phyloP scores from a whole-genome alignment of 352 stramenopile species.

The Hyaloperonospora brassicae region DNA sequence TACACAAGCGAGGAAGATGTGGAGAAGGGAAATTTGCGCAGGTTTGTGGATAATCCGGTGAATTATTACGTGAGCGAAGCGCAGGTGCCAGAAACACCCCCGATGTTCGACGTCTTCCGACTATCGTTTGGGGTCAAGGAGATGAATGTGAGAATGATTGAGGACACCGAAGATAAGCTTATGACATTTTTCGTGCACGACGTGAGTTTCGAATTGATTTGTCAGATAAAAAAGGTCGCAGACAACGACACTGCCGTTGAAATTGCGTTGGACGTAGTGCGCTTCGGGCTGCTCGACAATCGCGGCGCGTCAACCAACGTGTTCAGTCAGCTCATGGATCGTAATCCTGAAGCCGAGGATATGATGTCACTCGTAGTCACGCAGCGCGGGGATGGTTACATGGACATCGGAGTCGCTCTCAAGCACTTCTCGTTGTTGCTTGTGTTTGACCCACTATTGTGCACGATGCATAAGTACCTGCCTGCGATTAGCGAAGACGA shows the following conservation, averaged over 20 bases:
- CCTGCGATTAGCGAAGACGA: slow-evolving; percentile 62
- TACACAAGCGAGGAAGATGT: slow-evolving; percentile 36
- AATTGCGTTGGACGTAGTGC: slow-evolving; percentile 38
- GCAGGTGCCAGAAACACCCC: slow-evolving; percentile 26
- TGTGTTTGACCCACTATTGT: slow-evolving; percentile 69
- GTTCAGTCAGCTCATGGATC: slow-evolving; percentile 67
- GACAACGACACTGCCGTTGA: slow-evolving; percentile 36
- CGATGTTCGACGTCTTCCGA: slow-evolving; percentile 52
- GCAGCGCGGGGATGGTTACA: slow-evolving; percentile 43
- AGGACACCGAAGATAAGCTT: slow-evolving; percentile 40
- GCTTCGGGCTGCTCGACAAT: slow-evolving; percentile 69
- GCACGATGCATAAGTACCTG: slow-evolving; percentile 45
- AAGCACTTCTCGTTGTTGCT: slow-evolving; percentile 63
- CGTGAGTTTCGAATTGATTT: slow-evolving; percentile 39
- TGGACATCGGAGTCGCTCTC: slow-evolving; percentile 45
- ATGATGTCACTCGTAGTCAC: slow-evolving; percentile 49
- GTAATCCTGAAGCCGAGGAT: slow-evolving; percentile 49
- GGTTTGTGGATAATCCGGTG: slow-evolving; percentile 55
- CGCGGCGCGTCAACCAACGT: slow-evolving; percentile 55
- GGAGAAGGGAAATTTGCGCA: slow-evolving; percentile 44
- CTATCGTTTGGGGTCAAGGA: slow-evolving; percentile 49
- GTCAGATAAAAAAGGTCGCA: slow-evolving; percentile 38
- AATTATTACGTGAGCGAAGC: slow-evolving; percentile 52
- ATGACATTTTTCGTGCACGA: slow-evolving; percentile 52
- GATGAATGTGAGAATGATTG: slow-evolving; percentile 43